These are phyloP conservation scores for Phragmites australis DNA, from an alignment of 176 grass and related monocot species.

Conservation along the genomic window DNA sequence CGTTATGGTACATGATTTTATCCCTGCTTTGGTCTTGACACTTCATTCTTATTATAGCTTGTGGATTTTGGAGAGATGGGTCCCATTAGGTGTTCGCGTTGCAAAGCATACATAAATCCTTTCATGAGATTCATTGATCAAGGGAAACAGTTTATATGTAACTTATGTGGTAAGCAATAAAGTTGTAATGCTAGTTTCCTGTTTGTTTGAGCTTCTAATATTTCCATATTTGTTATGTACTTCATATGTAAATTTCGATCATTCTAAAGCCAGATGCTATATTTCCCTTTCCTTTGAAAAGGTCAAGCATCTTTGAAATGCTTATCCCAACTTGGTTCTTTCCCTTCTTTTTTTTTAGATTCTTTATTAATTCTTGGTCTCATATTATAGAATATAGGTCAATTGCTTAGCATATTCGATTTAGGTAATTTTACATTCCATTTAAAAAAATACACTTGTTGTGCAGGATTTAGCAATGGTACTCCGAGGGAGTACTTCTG, in stretches of 20 bases:
- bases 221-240: neutral
- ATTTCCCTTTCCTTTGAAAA: neutral
- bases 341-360: neutral
- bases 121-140: constrained; percentile 90
- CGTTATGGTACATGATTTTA: neutral
- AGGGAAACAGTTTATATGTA: constrained; percentile 73
- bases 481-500: constrained; percentile 93
- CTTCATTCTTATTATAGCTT: constrained; percentile 47
- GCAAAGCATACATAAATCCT: constrained; percentile 93
- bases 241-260: neutral
- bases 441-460: neutral
- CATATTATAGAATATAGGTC: neutral
- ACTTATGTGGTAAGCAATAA: constrained; percentile 67
- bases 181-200: constrained; percentile 1
- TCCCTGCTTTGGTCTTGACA: constrained; percentile 26
- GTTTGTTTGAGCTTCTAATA: neutral
- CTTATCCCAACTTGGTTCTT: neutral
- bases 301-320: constrained; percentile 1
- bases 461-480: constrained; percentile 81
- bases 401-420: neutral
- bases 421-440: neutral
- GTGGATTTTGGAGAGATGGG: constrained; percentile 91
- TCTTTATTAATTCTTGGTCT: neutral
- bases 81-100: constrained; percentile 79
- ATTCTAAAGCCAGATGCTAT: neutral